Evolutionary conservation across 2,329 filamentous ascomycete species (phyloP).

Genomic region (Fusarium equiseti): DNA sequence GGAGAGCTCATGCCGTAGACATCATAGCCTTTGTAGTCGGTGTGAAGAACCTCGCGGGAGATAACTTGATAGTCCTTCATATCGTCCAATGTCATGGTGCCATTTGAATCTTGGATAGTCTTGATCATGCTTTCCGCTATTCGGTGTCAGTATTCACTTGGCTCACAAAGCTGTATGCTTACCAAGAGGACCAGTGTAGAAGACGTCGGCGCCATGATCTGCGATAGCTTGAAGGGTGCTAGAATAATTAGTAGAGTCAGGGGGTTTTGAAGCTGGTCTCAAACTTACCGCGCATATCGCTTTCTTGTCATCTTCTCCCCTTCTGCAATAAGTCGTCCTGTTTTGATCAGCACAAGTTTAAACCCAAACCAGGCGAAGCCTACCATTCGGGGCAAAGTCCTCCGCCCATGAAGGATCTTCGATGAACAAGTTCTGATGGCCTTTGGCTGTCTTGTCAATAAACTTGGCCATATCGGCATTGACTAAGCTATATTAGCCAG

Average conservation of each 20-base stretch:
- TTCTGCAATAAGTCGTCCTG: conserved; percentile 73
- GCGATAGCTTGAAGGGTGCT: conserved; percentile 82
- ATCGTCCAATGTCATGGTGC: conserved; percentile 88
- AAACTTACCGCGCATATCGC: conserved; percentile 73
- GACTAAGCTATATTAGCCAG: conserved; percentile 58
- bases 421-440: conserved; percentile 71
- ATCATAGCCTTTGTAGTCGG: conserved; percentile 76
- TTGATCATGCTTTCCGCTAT: conserved; percentile 78
- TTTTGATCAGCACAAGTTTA: conserved; percentile 4
- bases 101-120: conserved; percentile 75
- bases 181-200: conserved; percentile 78
- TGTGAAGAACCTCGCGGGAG: conserved; percentile 71
- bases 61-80: conserved; percentile 78
- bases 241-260: conserved; percentile 9
- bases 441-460: conserved; percentile 66
- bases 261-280: fast-evolving
- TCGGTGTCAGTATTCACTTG: conserved; percentile 34
- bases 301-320: conserved; percentile 85
- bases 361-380: background rate
- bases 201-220: conserved; percentile 75
- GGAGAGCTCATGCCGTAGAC: conserved; percentile 79
- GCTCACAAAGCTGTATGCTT: conserved; percentile 2
- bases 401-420: conserved; percentile 83
- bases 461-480: conserved; percentile 80
- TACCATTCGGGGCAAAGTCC: conserved; percentile 87